Conservation (phyloP, 2,329 filamentous ascomycete genomes). For the Ophiostoma montium region DNA sequence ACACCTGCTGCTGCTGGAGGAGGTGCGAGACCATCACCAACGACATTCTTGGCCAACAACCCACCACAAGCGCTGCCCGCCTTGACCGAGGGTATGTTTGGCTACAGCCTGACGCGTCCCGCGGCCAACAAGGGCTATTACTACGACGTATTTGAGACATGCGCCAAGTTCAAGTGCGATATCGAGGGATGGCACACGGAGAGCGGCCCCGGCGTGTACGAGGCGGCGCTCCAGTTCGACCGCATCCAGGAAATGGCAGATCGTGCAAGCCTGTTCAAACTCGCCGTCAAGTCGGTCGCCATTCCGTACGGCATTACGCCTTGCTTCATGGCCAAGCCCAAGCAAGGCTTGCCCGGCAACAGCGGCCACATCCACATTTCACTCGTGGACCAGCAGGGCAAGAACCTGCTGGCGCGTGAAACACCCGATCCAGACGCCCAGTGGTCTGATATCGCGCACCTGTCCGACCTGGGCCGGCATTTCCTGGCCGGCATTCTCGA, state of each 20-base stretch:
- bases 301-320: slow-evolving; percentile 83
- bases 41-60: slow-evolving; percentile 60
- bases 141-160: slow-evolving; percentile 74
- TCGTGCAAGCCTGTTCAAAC: slow-evolving; percentile 84
- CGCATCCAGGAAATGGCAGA: slow-evolving; percentile 86
- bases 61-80: slow-evolving; percentile 59
- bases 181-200: slow-evolving; percentile 96
- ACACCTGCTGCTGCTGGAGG: slow-evolving; percentile 36
- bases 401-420: slow-evolving; percentile 71
- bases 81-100: slow-evolving; percentile 89
- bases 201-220: slow-evolving; percentile 85
- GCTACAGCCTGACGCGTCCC: slow-evolving; percentile 76
- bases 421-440: slow-evolving; percentile 54
- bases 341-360: slow-evolving; percentile 81
- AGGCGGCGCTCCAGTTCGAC: slow-evolving; percentile 84
- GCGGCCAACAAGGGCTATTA: slow-evolving; percentile 88
- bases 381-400: slow-evolving; percentile 66
- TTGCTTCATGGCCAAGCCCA: slow-evolving; percentile 97
- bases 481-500: slow-evolving; percentile 85
- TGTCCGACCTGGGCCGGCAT: slow-evolving; percentile 81
- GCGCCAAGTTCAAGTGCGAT: slow-evolving; percentile 60
- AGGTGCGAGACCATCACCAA: slow-evolving; percentile 39
- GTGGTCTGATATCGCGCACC: slow-evolving; percentile 60
- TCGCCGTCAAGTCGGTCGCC: slow-evolving; percentile 79
- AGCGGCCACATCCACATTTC: slow-evolving; percentile 94